phyloP scores from a whole-genome alignment of 306 rosid genomes.

The Castanea sativa region DNA sequence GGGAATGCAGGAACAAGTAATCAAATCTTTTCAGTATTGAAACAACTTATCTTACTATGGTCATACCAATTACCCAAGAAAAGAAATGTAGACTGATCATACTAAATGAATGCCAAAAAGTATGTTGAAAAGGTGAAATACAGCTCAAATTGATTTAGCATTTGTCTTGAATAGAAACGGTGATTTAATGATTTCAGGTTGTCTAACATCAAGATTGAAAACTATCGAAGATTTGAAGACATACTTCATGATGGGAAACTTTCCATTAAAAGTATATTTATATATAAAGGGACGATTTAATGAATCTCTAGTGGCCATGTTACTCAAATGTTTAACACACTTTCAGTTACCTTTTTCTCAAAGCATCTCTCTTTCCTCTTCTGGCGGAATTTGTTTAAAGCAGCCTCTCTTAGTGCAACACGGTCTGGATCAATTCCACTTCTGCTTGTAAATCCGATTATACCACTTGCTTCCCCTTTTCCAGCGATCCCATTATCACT shows the following conservation, averaged over 20 bases:
- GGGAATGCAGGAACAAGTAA: background rate
- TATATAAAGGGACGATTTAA: background rate
- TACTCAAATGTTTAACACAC: background rate
- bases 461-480: background rate
- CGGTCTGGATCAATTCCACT: background rate
- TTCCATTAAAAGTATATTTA: background rate
- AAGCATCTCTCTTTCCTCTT: slow-evolving; percentile 54
- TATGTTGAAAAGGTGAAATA: background rate
- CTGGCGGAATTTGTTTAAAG: slow-evolving; percentile 40
- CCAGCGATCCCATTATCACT: background rate
- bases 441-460: background rate
- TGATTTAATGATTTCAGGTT: background rate
- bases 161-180: background rate
- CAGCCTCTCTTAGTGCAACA: slow-evolving; percentile 36
- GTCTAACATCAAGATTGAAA: background rate
- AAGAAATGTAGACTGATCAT: background rate
- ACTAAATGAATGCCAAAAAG: background rate
- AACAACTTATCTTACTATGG: background rate
- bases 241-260: background rate
- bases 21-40: background rate
- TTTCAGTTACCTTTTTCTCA: slow-evolving; percentile 45
- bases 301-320: background rate
- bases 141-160: background rate
- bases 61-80: background rate
- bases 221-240: background rate